Evolutionary conservation across 306 rosid genomes (phyloP).

Genomic region (Fragaria iinumae): DNA sequence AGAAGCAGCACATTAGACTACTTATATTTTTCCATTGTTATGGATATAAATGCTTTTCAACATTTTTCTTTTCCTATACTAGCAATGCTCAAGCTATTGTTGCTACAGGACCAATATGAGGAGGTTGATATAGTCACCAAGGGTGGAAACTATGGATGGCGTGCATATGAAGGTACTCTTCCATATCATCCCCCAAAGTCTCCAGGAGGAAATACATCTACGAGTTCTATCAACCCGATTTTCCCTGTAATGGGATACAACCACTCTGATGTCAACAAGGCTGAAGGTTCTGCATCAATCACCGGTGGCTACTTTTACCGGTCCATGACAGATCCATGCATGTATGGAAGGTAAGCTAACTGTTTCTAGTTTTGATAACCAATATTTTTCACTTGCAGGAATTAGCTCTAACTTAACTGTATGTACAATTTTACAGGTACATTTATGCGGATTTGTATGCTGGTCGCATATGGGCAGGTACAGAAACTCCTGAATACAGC

Average conservation of each 20-base stretch:
- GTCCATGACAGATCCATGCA: constrained; percentile 38
- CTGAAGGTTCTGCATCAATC: constrained; percentile 32
- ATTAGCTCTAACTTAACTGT: neutral
- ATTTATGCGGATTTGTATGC: constrained; percentile 39
- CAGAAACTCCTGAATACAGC: constrained; percentile 34
- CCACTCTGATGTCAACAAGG: constrained; percentile 32
- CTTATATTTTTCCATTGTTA: neutral
- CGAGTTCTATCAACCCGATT: constrained; percentile 24
- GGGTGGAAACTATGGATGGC: constrained; percentile 44
- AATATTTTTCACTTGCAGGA: neutral
- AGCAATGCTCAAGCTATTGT: neutral
- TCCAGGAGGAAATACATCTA: constrained; percentile 27
- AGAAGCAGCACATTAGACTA: neutral
- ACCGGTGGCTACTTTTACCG: constrained; percentile 39
- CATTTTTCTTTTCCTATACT: neutral
- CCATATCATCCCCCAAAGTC: constrained; percentile 24
- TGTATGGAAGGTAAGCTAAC: constrained; percentile 31
- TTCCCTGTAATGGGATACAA: constrained; percentile 40
- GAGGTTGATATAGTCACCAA: constrained; percentile 38
- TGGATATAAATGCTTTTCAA: neutral
- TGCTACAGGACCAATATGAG: constrained; percentile 28
- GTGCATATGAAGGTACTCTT: constrained; percentile 32
- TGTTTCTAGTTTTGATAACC: neutral
- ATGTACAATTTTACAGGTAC: constrained; percentile 26
- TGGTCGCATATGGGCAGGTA: constrained; percentile 30